Conservation (phyloP, 768 basidiomycete genomes). For the Bullera alba region DNA sequence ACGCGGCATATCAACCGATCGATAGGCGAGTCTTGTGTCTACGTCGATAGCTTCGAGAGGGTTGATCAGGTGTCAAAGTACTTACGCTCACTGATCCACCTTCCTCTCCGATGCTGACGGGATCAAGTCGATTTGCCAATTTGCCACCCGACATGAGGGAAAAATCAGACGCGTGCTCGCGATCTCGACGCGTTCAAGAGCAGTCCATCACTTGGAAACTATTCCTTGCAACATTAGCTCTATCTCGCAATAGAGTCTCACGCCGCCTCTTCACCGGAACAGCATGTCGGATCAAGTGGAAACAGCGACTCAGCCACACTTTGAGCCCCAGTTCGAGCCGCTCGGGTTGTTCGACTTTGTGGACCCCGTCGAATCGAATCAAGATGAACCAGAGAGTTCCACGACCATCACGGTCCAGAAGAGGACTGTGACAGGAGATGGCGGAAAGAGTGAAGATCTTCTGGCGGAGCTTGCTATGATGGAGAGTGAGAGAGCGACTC, state of each 20-base stretch:
- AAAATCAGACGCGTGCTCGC: neutral
- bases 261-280: no score
- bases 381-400: neutral
- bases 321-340: neutral
- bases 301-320: neutral
- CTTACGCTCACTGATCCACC: no score
- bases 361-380: no score
- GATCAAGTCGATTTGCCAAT: neutral
- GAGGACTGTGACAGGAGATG: neutral
- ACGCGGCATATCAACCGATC: no score
- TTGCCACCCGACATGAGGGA: neutral
- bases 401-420: neutral
- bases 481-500: slow-evolving; percentile 5
- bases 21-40: no score
- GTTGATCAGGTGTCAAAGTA: no score
- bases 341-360: neutral
- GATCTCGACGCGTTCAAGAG: neutral
- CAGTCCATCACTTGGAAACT: neutral
- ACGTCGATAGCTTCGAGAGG: no score
- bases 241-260: neutral
- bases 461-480: slow-evolving; percentile 5
- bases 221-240: neutral
- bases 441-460: neutral
- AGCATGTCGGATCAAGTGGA: neutral
- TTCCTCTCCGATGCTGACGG: no score